phyloP scores from a whole-genome alignment of 495 filamentous ascomycete species.

The Penicillium fimorum region DNA sequence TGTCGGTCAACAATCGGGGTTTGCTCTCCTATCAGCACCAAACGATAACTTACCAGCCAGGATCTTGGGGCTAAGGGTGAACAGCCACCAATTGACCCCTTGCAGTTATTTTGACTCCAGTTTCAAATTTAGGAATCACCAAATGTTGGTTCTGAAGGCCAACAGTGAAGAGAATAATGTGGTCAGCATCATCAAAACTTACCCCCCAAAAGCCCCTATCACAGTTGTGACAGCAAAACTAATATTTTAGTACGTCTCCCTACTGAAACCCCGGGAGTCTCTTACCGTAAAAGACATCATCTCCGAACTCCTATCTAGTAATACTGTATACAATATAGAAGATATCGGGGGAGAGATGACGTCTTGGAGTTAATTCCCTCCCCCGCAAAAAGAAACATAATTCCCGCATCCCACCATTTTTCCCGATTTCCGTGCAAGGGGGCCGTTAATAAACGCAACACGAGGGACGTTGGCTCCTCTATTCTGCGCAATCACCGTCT shows the following conservation, averaged over 20 bases:
- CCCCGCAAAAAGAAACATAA: neutral
- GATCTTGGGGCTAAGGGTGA: neutral
- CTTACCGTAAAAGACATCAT: slow-evolving; percentile 3
- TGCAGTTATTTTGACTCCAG: slow-evolving; percentile 8
- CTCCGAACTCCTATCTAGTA: slow-evolving; percentile 6
- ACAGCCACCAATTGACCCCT: slow-evolving; percentile 4
- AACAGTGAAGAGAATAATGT: neutral
- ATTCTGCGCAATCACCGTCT: slow-evolving; percentile 6
- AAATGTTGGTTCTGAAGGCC: neutral
- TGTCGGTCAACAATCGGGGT: slow-evolving; percentile 11
- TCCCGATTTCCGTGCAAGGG: neutral
- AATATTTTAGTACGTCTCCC: neutral
- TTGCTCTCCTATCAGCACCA: slow-evolving; percentile 4
- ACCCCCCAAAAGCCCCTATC: neutral
- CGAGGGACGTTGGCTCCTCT: neutral
- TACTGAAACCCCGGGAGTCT: neutral
- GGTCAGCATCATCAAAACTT: neutral
- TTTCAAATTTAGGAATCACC: neutral
- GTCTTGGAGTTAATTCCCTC: neutral
- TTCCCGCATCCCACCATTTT: neutral
- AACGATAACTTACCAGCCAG: neutral
- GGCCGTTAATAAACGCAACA: neutral
- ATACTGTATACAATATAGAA: neutral
- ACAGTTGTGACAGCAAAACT: neutral
- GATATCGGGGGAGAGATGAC: neutral